Evolutionary conservation across 2,329 filamentous ascomycete species (phyloP).

Genomic region (Bisporella sp.): DNA sequence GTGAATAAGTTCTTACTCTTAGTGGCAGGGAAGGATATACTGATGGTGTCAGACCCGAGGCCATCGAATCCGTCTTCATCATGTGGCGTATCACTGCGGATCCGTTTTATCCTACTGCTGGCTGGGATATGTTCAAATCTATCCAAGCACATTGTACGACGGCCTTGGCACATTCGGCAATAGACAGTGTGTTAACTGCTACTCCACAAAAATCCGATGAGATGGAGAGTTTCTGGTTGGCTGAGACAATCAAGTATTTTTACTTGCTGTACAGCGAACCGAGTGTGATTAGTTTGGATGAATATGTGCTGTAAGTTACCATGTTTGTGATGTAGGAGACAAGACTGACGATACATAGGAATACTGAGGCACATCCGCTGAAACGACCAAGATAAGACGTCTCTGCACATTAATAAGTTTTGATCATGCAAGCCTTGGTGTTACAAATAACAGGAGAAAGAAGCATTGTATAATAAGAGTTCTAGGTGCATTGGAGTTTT

Average conservation of each 20-base stretch:
- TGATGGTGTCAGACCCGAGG: constrained; percentile 47
- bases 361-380: constrained; percentile 24
- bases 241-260: constrained; percentile 59
- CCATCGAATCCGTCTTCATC: constrained; percentile 62
- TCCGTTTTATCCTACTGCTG: constrained; percentile 32
- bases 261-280: constrained; percentile 46
- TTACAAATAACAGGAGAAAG: too few species aligned
- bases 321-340: neutral
- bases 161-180: constrained; percentile 34
- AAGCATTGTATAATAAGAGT: too few species aligned
- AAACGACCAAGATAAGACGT: constrained; percentile 4
- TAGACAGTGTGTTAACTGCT: constrained; percentile 32
- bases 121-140: constrained; percentile 41
- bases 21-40: constrained; percentile 7
- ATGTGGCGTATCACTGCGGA: constrained; percentile 34
- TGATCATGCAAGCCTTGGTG: too few species aligned
- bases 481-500: too few species aligned
- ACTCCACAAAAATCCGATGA: constrained; percentile 35
- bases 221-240: constrained; percentile 57
- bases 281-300: constrained; percentile 49
- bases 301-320: constrained; percentile 41
- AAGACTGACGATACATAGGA: constrained; percentile 10
- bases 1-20: neutral
- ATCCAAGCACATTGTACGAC: constrained; percentile 37
- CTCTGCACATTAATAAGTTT: too few species aligned